Conservation (phyloP, 768 basidiomycete genomes). For the Hericium coralloides region DNA sequence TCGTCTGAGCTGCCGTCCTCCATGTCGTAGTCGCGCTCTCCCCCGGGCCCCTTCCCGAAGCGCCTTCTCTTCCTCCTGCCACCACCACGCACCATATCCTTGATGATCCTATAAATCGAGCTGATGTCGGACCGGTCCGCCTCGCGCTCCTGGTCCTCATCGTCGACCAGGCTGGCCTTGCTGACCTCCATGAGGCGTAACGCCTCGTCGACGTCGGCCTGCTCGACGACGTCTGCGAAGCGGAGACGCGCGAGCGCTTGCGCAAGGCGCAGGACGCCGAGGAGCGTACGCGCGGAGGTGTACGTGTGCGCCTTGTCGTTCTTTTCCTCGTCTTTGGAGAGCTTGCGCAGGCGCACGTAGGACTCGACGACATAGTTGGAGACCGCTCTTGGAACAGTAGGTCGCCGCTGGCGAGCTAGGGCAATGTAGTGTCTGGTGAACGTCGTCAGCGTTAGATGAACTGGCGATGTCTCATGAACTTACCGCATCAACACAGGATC, state of each 20-base stretch:
- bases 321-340: constrained; percentile 83
- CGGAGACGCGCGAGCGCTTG: constrained; percentile 93
- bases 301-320: constrained; percentile 87
- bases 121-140: constrained; percentile 72
- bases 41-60: constrained; percentile 40
- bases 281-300: constrained; percentile 91
- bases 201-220: constrained; percentile 92
- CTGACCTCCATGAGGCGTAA: constrained; percentile 94
- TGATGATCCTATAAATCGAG: constrained; percentile 87
- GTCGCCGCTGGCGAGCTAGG: constrained; percentile 77
- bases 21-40: constrained; percentile 57
- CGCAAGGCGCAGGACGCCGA: constrained; percentile 88
- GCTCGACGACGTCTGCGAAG: constrained; percentile 70
- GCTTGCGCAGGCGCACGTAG: constrained; percentile 91
- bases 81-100: constrained; percentile 57
- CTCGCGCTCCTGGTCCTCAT: constrained; percentile 59
- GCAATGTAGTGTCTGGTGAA: constrained; percentile 85
- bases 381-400: constrained; percentile 81
- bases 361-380: constrained; percentile 92
- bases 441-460: not conserved
- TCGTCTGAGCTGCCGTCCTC: constrained; percentile 48
- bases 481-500: constrained; percentile 87
- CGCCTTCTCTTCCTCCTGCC: constrained; percentile 38
- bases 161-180: constrained; percentile 84
- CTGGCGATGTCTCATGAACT: constrained; percentile 10